A percentile compares a stretch with the other conserved stretches of the same genome.
These are phyloP conservation scores for Plasmodium blacklocki DNA, from an alignment of 169 alveolate species.

Conservation along the genomic window DNA sequence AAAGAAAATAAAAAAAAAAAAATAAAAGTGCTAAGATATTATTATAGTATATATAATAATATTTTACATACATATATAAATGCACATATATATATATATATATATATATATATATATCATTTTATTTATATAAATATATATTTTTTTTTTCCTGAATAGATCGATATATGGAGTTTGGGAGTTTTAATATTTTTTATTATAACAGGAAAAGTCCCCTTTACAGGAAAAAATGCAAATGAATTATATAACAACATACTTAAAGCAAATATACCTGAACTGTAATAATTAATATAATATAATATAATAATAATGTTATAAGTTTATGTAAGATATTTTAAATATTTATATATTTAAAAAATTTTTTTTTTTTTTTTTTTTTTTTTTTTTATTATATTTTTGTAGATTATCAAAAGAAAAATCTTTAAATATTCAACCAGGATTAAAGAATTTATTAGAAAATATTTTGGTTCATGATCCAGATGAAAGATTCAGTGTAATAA, in stretches of 20 bases:
- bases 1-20: no score
- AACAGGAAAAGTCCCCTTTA: slow-evolving; percentile 82
- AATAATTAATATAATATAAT: background rate
- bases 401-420: slow-evolving; percentile 70
- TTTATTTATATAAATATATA: no score
- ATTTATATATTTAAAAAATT: background rate
- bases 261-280: slow-evolving; percentile 70
- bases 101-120: slow-evolving; percentile 3
- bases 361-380: background rate
- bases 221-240: slow-evolving; percentile 74
- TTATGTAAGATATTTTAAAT: background rate
- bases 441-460: slow-evolving; percentile 65
- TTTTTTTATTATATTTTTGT: background rate
- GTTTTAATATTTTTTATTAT: slow-evolving; percentile 79
- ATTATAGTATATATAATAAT: background rate
- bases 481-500: slow-evolving; percentile 68
- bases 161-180: slow-evolving; percentile 82
- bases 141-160: slow-evolving; percentile 19
- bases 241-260: slow-evolving; percentile 57
- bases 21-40: background rate
- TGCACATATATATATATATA: background rate
- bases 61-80: background rate
- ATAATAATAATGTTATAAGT: background rate
- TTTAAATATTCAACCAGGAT: slow-evolving; percentile 62
- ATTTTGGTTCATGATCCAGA: slow-evolving; percentile 71